A percentile compares a stretch with the other conserved stretches of the same genome.
Conservation (phyloP, 257 asterid genomes). For the Plantago elongata region DNA sequence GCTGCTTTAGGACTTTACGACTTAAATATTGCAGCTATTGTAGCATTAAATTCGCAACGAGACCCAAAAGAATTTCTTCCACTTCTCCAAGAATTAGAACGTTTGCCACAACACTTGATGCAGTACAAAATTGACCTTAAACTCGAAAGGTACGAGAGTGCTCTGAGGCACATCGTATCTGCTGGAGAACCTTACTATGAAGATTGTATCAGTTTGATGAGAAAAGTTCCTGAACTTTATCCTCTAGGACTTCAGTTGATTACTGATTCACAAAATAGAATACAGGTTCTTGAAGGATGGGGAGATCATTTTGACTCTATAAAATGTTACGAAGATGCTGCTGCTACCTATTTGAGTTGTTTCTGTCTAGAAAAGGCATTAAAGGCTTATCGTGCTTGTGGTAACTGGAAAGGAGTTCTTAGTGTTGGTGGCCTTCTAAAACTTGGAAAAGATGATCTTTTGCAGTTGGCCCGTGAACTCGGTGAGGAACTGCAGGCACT, state of each 20-base stretch:
- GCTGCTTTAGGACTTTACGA: slow-evolving; percentile 97
- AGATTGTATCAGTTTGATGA: slow-evolving; percentile 64
- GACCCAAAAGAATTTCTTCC: slow-evolving; percentile 98
- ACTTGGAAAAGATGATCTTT: slow-evolving; percentile 58
- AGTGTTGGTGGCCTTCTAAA: slow-evolving; percentile 82
- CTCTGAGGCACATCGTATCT: slow-evolving; percentile 71
- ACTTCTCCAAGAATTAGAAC: slow-evolving; percentile 74
- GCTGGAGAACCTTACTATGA: slow-evolving; percentile 76
- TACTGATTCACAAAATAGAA: slow-evolving; percentile 42
- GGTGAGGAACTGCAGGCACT: slow-evolving; percentile 87
- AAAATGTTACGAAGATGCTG: slow-evolving; percentile 88
- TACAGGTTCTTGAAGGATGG: slow-evolving; percentile 82
- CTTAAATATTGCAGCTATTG: slow-evolving; percentile 95
- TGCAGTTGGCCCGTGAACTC: slow-evolving; percentile 83
- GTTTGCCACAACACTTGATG: slow-evolving; percentile 65
- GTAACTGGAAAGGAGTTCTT: slow-evolving; percentile 85
- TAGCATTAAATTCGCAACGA: slow-evolving; percentile 86
- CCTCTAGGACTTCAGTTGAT: slow-evolving; percentile 75
- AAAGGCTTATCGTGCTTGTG: slow-evolving; percentile 81
- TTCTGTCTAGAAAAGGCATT: slow-evolving; percentile 74
- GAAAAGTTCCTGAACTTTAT: slow-evolving; percentile 75
- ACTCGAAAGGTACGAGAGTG: slow-evolving; percentile 68
- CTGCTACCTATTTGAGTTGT: slow-evolving; percentile 68
- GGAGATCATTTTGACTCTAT: slow-evolving; percentile 76
- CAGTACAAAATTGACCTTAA: slow-evolving; percentile 80